Evolutionary conservation across 257 asterid species (phyloP), one percentile per base, ranked within the genome.

Genomic region (Gardenia jasminoides): DNA sequence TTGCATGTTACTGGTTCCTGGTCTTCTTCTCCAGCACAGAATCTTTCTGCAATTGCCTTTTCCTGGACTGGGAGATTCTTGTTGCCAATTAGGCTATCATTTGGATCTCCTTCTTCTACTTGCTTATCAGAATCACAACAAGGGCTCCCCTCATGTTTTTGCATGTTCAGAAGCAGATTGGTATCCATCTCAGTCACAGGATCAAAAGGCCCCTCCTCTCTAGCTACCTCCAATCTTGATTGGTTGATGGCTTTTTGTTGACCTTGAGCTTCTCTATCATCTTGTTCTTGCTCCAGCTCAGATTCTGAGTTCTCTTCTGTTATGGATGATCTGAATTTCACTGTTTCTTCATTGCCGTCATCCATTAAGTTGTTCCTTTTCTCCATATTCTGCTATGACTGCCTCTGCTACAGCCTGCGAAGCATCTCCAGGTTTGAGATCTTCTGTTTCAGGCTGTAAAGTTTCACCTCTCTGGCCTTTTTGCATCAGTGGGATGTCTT

Each of bases 171-270:
- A 62, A 80, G 67, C 47, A 56, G 7, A 33, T 76, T 17, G 76
- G 78, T 31, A 36, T 80, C 86, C 39, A 59, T 64, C 74, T 13
- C 76, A 61, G 30, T 80, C 72, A 77, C 81, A 56, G 75, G 75
- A 75, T 62, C 68, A 30, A 39, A 24, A 6, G 41, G 56, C 24
- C 77, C 84, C 72, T 62, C 78, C 65, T 75, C 67, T 65, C 74
- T 70, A 58, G 77, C 64, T 33, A 22, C 67, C 56, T 28, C 75
- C 67, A 47, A 44, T 54, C 67, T 79, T 74, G 84, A 59, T 59
- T 67, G 77, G 76, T 78, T 78, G 89, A 83, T 78, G 70, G 81
- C 61, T 64, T 28, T 43, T 28, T 76, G 81, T 64, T 79, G 83
- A 80, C 73, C 83, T 74, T 47, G 71, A 16, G 79, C 15, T 73